Percentiles rank a stretch among this genome's conserved stretches.
These are phyloP conservation scores for Gastrolobium bilobum DNA, from an alignment of 306 rosid genomes.

Conservation along the genomic window DNA sequence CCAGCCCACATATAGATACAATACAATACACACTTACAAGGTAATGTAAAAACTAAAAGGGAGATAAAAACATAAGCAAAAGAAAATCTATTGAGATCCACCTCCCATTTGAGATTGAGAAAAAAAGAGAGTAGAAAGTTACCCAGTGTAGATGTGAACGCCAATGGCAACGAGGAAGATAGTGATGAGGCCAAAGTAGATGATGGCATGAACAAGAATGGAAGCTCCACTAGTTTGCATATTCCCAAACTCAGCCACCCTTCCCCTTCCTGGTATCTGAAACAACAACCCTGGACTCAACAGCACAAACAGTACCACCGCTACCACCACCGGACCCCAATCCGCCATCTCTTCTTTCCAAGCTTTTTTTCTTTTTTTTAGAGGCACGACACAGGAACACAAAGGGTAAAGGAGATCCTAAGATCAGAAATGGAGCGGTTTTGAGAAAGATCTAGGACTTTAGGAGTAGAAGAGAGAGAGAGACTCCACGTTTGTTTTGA, in stretches of 20 bases:
- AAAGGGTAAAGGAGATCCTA: no score
- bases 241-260: conserved; percentile 71
- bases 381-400: not conserved
- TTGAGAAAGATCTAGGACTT: not conserved
- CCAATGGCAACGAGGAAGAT: conserved; percentile 77
- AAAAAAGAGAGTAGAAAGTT: not conserved
- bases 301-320: conserved; percentile 78
- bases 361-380: not conserved
- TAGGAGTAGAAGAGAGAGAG: not conserved
- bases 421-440: not conserved
- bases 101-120: not conserved
- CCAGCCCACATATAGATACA: no score
- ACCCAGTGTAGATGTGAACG: conserved; percentile 77
- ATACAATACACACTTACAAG: no score
- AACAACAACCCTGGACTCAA: conserved; percentile 77
- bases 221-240: conserved; percentile 85
- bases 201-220: conserved; percentile 78
- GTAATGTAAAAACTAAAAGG: no score
- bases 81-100: not conserved
- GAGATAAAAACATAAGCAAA: no score
- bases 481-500: not conserved
- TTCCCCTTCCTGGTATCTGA: conserved; percentile 73
- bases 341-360: conserved; percentile 63
- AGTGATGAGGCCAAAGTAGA: conserved; percentile 87
- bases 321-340: conserved; percentile 87